These are phyloP conservation scores for Cadophora luteo-olivacea DNA, from an alignment of 2,329 filamentous ascomycete species.

Conservation along the genomic window DNA sequence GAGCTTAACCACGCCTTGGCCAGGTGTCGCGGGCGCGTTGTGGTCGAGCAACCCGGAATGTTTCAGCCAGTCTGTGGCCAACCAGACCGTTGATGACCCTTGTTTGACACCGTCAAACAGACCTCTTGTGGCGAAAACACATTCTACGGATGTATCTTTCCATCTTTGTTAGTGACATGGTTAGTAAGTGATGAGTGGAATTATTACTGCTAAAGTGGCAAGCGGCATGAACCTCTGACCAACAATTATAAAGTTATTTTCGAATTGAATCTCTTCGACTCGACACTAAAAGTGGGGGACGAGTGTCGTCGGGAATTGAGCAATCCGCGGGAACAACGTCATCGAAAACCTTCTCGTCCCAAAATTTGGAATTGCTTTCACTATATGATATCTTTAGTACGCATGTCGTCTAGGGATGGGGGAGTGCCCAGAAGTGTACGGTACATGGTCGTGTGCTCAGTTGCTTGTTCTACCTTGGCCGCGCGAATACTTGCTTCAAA, in stretches of 20 bases:
- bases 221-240: neutral
- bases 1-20: neutral
- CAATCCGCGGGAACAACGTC: neutral
- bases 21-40: neutral
- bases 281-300: neutral
- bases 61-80: neutral
- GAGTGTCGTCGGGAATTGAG: neutral
- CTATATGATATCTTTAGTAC: neutral
- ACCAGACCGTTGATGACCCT: neutral
- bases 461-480: slow-evolving; percentile 14
- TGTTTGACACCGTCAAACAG: neutral
- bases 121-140: neutral
- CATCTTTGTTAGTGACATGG: neutral
- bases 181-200: neutral
- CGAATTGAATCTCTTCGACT: neutral
- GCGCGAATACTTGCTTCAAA: slow-evolving; percentile 14
- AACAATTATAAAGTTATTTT: neutral
- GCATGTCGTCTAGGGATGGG: neutral
- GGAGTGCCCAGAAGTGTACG: neutral
- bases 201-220: neutral
- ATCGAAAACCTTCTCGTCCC: neutral
- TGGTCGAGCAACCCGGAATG: neutral
- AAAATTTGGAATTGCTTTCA: neutral
- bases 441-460: neutral
- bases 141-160: neutral